Percentiles rank a stretch among this genome's conserved stretches.
Evolutionary conservation across 805 yeast species (phyloP).

Genomic region (Metschnikowia colocasiae): DNA sequence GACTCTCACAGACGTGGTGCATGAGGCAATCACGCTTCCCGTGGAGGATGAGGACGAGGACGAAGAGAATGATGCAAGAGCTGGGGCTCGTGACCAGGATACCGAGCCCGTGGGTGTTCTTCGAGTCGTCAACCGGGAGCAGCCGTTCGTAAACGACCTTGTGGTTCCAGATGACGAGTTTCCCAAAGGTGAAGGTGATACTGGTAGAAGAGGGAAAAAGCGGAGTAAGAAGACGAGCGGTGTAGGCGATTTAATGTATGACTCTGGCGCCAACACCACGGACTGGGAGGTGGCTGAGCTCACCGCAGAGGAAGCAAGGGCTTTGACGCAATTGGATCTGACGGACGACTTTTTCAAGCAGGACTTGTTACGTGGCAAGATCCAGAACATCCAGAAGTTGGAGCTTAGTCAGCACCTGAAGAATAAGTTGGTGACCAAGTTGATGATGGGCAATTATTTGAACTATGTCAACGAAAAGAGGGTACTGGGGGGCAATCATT

Average conservation of each 20-base stretch:
- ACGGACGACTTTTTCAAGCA: conserved; percentile 37
- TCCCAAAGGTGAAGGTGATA: background rate
- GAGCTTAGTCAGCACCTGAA: conserved; percentile 41
- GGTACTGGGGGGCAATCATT: background rate
- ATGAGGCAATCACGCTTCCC: conserved; percentile 47
- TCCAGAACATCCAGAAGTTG: conserved; percentile 44
- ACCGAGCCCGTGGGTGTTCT: conserved; percentile 57
- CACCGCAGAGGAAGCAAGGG: conserved; percentile 31
- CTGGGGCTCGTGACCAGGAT: conserved; percentile 18
- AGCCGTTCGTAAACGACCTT: conserved; percentile 50
- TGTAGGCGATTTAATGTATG: conserved; percentile 8
- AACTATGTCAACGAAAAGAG: conserved; percentile 33
- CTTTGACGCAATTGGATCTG: conserved; percentile 34
- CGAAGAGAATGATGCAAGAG: conserved; percentile 31
- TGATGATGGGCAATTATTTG: conserved; percentile 67
- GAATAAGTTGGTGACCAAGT: conserved; percentile 51
- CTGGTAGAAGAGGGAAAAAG: conserved; percentile 4
- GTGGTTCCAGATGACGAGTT: conserved; percentile 44
- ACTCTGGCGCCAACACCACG: conserved; percentile 15
- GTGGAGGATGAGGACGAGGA: conserved; percentile 41
- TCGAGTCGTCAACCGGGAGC: conserved; percentile 43
- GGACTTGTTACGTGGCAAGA: conserved; percentile 43
- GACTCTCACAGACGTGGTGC: conserved; percentile 42
- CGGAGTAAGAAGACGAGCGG: conserved; percentile 10
- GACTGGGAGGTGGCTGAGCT: conserved; percentile 32